Evolutionary conservation across 73 alveolate genomes (phyloP).

Genomic region (Stentor coeruleus): DNA sequence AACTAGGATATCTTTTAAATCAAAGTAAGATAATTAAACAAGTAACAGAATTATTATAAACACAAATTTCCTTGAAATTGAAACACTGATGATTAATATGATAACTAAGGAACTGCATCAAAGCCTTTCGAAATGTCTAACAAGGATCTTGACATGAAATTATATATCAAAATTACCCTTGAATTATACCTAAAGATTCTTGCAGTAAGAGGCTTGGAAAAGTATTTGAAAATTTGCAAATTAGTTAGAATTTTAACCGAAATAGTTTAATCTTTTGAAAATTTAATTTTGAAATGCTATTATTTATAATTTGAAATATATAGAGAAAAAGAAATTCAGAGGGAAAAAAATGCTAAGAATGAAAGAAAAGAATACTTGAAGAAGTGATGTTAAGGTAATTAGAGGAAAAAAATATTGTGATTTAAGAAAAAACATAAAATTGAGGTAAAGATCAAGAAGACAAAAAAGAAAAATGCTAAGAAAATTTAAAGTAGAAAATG

Average conservation of each 20-base stretch:
- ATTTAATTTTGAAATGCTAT: slow-evolving; percentile 97
- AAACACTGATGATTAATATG: slow-evolving; percentile 97
- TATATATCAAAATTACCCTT: slow-evolving; percentile 95
- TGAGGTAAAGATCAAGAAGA: no score
- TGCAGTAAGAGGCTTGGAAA: slow-evolving; percentile 97
- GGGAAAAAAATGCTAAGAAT: no score
- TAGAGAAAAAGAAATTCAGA: no score
- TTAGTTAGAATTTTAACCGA: neutral
- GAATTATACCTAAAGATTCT: slow-evolving; percentile 94
- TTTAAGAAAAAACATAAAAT: no score
- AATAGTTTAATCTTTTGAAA: slow-evolving; percentile 47
- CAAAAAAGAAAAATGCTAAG: no score
- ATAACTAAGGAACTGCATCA: slow-evolving; percentile 97
- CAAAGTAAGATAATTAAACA: slow-evolving; percentile 74
- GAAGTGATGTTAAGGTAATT: no score
- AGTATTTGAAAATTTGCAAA: slow-evolving; percentile 80
- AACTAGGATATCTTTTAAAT: slow-evolving; percentile 72
- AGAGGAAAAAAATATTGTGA: no score
- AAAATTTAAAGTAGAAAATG: no score
- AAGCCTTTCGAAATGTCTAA: slow-evolving; percentile 94
- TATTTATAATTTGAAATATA: no score
- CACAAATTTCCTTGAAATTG: slow-evolving; percentile 90
- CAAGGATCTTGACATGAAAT: slow-evolving; percentile 86
- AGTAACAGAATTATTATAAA: slow-evolving; percentile 75
- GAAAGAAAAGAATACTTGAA: no score